Base-by-base conservation (phyloP, 1,284 basidiomycete genomes). In the Earliella scabrosa region DNA sequence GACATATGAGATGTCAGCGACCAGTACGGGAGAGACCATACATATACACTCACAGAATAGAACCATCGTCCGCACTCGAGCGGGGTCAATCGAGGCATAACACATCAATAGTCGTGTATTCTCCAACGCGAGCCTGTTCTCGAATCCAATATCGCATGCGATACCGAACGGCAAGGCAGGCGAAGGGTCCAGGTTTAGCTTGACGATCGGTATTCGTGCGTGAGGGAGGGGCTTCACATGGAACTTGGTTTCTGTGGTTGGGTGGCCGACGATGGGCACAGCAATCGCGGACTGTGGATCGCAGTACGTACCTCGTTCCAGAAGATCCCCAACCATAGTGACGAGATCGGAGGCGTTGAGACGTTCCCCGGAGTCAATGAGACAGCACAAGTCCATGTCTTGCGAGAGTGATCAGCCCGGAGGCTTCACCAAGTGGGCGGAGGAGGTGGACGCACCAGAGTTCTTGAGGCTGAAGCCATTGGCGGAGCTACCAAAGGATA, bases 351-450 rank as follows among this genome's bases (percentile, higher is more conserved):
- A 85, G 10, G 96, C 91, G 41, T 88, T 77, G 60, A 85, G 82
- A 64, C 78, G 90, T 71, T 85, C 87, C 54, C 86, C 82, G 23
- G 93, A 91, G 71, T 95, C 92, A 70, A 97, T 92, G 68, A 99
- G 82, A 73, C 96, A 98, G 71, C 97, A 98, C 40, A 99, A 79
- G 75, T 99, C 97, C 97, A 99, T 98, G 75, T 98, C 97, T 95
- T 69, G 44, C 13, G 18, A 23, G 44, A 43, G 41, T 32, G 39
- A 58, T 58, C 52, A 53, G 50, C 44, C 50, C 29, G n/a, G 11
- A 16, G 39, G 32, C 54, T 40, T 52, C 52, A 29, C 45, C 14
- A 44, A 36, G 39, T 16, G n/a, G n/a, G n/a, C n/a, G n/a, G 24
- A 9, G 27, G 29, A 31, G 21, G 41, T 23, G 36, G 29, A 75